Evolutionary conservation across 139 green algal genomes (phyloP).

Genomic region (Dunaliella sp.): DNA sequence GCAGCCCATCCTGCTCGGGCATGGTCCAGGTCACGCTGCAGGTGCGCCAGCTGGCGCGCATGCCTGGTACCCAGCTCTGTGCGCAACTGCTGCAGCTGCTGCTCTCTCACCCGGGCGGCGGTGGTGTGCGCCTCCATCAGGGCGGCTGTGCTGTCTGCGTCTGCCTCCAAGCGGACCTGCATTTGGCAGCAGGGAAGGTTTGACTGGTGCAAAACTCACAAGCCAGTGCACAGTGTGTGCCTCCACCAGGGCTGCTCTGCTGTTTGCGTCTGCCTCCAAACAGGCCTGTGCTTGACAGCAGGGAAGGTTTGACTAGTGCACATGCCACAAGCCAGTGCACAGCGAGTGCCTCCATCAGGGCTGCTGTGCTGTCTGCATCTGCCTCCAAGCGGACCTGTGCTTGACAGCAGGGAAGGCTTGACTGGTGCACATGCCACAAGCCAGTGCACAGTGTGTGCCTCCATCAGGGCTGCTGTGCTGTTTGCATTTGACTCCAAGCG

Average conservation of each 20-base stretch:
- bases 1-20: background rate
- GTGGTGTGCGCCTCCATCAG: conserved; percentile 1
- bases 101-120: background rate
- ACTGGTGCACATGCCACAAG: background rate
- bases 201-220: background rate
- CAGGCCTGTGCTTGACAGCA: too few species aligned
- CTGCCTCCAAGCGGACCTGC: conserved; percentile 7
- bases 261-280: background rate
- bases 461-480: background rate
- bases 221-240: background rate
- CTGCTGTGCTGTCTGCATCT: background rate
- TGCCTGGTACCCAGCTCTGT: background rate
- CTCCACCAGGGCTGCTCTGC: background rate
- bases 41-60: background rate
- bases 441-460: background rate
- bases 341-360: background rate
- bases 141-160: background rate
- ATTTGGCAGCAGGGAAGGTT: too few species aligned
- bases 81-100: background rate
- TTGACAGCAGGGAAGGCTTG: too few species aligned
- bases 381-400: conserved; percentile 4
- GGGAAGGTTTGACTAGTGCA: too few species aligned
- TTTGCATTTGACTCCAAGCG: background rate
- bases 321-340: conserved; percentile 1
- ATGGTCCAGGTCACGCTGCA: conserved; percentile 2